A percentile compares a stretch with the other conserved stretches of the same genome.
Conservation (phyloP, 1,284 basidiomycete genomes). For the Ganoderma leucocontextum region DNA sequence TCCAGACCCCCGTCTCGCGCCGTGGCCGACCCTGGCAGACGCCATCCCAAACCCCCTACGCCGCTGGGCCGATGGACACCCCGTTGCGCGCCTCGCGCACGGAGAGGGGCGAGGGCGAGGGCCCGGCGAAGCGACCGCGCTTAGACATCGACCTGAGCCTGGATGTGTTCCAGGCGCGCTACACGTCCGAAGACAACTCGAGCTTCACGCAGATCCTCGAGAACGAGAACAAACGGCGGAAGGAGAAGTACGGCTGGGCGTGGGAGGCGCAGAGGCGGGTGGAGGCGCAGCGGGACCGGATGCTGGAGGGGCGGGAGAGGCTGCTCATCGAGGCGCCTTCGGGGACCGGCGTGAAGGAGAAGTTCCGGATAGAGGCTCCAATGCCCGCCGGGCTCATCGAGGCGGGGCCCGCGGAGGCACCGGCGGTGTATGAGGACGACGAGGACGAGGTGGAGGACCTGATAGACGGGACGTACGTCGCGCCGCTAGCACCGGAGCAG, state of each 20-base stretch:
- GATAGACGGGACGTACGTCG: slow-evolving; percentile 21
- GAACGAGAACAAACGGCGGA: slow-evolving; percentile 83
- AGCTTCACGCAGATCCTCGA: slow-evolving; percentile 92
- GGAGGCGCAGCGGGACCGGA: slow-evolving; percentile 66
- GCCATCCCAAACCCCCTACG: slow-evolving; percentile 73
- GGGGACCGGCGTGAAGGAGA: slow-evolving; percentile 71
- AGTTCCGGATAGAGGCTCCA: slow-evolving; percentile 68
- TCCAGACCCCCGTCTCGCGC: slow-evolving; percentile 60
- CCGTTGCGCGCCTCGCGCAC: slow-evolving; percentile 57
- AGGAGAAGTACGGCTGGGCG: slow-evolving; percentile 87
- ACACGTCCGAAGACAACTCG: slow-evolving; percentile 95
- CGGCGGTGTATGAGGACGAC: slow-evolving; percentile 38
- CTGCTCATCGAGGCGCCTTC: slow-evolving; percentile 74
- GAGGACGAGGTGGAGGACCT: slow-evolving; percentile 36
- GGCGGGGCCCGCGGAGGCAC: slow-evolving; percentile 46
- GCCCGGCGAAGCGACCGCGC: slow-evolving; percentile 60
- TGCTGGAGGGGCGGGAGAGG: slow-evolving; percentile 71
- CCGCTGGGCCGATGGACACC: slow-evolving; percentile 69
- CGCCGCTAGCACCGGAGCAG: slow-evolving; percentile 33
- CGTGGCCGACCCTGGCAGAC: slow-evolving; percentile 55
- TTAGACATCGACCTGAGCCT: slow-evolving; percentile 72
- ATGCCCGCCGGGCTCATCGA: slow-evolving; percentile 58
- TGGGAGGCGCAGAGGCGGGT: slow-evolving; percentile 89
- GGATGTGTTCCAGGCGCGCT: slow-evolving; percentile 88
- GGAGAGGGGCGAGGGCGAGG: slow-evolving; percentile 50